Base-by-base conservation (phyloP, 192 early-diverging fungal species). In the Coemansia sp. region DNA sequence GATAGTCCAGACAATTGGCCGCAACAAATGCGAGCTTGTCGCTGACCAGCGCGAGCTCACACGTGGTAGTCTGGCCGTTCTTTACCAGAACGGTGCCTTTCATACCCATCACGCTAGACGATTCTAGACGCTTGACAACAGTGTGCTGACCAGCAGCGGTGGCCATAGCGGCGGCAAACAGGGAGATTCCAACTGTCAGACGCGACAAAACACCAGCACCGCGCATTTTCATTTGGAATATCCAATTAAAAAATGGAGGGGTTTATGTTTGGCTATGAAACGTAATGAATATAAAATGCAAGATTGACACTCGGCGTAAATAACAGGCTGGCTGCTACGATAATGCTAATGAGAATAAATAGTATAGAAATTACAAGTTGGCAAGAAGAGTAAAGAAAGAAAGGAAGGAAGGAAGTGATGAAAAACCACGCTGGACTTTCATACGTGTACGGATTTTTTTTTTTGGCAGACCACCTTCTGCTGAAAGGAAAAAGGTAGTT, bases 41-140 rank as follows among this genome's bases (percentile, higher is more conserved):
- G 64, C 73, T 77, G n/a, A 63, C 54, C 42, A 77, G 52, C 0
- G 73, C 73, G 16, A 77, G 49, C 53, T 77, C 67, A 7, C 73
- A 77, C 4, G 67, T 67, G 1, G 73, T 77, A 8, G 68, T 43
- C 14, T 28, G 42, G 29, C 58, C 67, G 19, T 65, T 65, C 46
- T 65, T 66, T n/a, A 63, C 43, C 24, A 77, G 56, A 8, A 77
- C 27, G 0, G 56, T 67, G 18, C 73, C 73, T 8, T 54, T 65
- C 60, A 67, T 57, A 6, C 31, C 56, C 1, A 42, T 28, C 1
- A 63, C 60, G 11, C 55, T 55, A 30, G 59, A 40, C 1, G 56
- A 62, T 4, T 54, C 67, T 11, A 77, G 60, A 2, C 67, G 67
- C 47, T 70, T 77, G 30, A 60, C 50, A 27, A 55, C 29, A 24